Evolutionary conservation across 768 basidiomycete species (phyloP), one percentile per base, ranked within the genome.

Genomic region (Trametes cingulata): DNA sequence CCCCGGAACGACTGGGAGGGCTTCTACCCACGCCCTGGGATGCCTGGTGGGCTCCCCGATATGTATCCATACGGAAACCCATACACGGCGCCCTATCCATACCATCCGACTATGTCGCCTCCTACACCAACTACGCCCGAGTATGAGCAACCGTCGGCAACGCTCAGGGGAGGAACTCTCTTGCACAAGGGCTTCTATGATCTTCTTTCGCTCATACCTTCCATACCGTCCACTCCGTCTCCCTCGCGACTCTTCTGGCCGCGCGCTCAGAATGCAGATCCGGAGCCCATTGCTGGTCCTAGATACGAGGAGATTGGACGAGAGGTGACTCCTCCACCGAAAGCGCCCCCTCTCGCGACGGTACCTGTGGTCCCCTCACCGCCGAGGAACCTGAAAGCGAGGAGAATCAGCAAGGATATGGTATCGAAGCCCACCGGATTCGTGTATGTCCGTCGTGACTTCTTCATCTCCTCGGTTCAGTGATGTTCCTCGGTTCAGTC

Each of bases 171-270:
- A 14, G 90, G 88, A 25, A 90, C 90, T 7, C 76, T 93, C 52
- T 77, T 93, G 39, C 91, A 94, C 81, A 88, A 91, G 65, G 93
- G 91, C n/a, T 93, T 93, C 79, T 93, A 91, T 74, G 90, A 92
- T 77, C 81, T 93, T 29, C 79, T 92, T 37, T 80, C 90, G 24
- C 82, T 91, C 78, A 89, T 91, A 64, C 87, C 87, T 41, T 87
- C 86, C 1, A 73, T 78, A 3, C 86, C 78, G 22, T 74, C 85
- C 46, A 73, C 78, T 3, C 86, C 78, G 24, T 75, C 85, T 52
- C 84, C 88, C 17, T 88, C 87, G 51, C 80, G 86, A 41, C 76
- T 88, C 59, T 76, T 86, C 48, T 87, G 85, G 78, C 61, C 61
- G 15, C 81, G 82, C 62, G 80, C 69, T 48, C 78, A 59, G 58